Base-by-base conservation (phyloP, 1,284 basidiomycete genomes). In the Leccinum solheimii region DNA sequence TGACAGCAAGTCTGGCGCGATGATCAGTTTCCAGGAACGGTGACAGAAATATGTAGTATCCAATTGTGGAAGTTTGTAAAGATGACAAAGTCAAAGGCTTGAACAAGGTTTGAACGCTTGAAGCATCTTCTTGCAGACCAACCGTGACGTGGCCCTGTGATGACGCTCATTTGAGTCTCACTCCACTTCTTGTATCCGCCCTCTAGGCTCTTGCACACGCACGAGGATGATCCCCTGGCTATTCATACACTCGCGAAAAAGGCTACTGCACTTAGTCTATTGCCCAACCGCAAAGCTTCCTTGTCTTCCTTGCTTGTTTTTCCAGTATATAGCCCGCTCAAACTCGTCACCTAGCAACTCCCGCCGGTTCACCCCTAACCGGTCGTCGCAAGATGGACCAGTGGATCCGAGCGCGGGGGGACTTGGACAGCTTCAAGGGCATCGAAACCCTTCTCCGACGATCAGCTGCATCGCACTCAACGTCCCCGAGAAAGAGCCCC, bases 391-490 rank as follows among this genome's bases (percentile, higher is more conserved):
- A 26, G 16, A 50, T 16, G 23, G 8, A 26, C 13, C 13, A 11
- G 32, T 32, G 2, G 23, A 26, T 10, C 14, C 26, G 26, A 14
- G 11, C 13, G 11, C 23, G 8, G 10, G 10, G 10, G 13, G 57
- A 48, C 34, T n/a, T 14, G 13, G 9, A 23, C 19, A 2, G 2
- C 13, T 26, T 59, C 43, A 62, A 16, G 60, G 52, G 19, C 45
- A 57, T 43, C 16, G 60, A 26, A 61, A 61, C 10, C 43, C 61
- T 16, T 62, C 61, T 30, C 60, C 60, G 21, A 61, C 61, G 14
- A 57, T 11, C 32, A 61, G 27, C 27, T 62, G 61, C 53, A 62
- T 62, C 45, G 52, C 60, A 16, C n/a, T 61, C 45, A 61, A 40
- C 11, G 27, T 19, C 8, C 60, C 60, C 5, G 45, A 57, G 50